phyloP scores from a whole-genome alignment of 768 basidiomycete species.

The Russula dissimulans region DNA sequence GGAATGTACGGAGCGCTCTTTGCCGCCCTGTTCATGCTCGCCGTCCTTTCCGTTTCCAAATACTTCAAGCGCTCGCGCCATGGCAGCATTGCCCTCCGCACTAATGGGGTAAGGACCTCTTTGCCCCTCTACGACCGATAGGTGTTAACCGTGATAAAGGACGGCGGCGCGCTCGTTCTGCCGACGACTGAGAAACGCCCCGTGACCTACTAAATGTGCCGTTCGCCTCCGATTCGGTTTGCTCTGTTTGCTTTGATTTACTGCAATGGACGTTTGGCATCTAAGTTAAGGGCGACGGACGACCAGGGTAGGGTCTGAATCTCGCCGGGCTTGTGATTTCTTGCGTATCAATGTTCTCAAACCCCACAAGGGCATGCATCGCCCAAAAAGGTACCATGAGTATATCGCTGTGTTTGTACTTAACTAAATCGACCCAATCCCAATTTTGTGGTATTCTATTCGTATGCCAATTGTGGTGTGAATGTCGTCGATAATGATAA shows the following conservation, averaged over 20 bases:
- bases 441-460: constrained; percentile 13
- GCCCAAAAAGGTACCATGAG: constrained; percentile 2
- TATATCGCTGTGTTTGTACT: constrained; percentile 9
- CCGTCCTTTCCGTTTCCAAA: constrained; percentile 7
- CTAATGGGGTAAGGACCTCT: constrained; percentile 7
- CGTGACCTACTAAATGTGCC: neutral
- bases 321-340: neutral
- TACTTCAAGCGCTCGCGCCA: constrained; percentile 14
- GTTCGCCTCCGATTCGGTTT: constrained; percentile 4
- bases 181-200: constrained; percentile 13
- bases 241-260: neutral
- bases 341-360: neutral
- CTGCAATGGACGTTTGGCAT: constrained; percentile 6
- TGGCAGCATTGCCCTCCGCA: constrained; percentile 10
- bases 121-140: neutral
- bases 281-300: constrained; percentile 10
- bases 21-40: constrained; percentile 16
- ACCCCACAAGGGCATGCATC: neutral
- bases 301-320: neutral
- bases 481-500: neutral
- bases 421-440: neutral
- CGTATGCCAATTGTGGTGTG: neutral
- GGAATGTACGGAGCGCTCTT: constrained; percentile 18
- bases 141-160: constrained; percentile 5
- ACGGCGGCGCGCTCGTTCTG: constrained; percentile 2